These are phyloP conservation scores for Carex pumila DNA, from an alignment of 176 grass and related monocot genomes.

Conservation along the genomic window DNA sequence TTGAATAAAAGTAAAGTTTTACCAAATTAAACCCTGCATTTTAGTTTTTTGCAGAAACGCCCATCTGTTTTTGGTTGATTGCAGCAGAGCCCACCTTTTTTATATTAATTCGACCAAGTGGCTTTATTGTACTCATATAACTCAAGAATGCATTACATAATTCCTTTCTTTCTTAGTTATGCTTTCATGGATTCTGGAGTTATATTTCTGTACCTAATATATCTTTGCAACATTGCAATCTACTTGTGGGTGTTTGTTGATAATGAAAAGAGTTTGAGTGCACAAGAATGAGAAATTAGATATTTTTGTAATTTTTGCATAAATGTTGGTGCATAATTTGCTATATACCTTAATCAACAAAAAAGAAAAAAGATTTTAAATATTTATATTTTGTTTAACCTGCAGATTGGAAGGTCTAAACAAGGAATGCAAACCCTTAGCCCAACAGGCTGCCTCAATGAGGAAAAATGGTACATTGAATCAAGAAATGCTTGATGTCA, in stretches of 20 bases:
- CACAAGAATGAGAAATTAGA: background rate
- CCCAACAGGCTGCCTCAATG: constrained; percentile 44
- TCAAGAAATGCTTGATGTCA: constrained; percentile 67
- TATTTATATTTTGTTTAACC: constrained; percentile 26
- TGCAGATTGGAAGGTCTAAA: constrained; percentile 45
- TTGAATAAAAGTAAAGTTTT: background rate
- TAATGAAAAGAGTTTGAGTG: background rate
- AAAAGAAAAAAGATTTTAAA: background rate
- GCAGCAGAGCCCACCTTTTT: background rate
- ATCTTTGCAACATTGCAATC: background rate
- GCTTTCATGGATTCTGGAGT: background rate
- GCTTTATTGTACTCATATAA: background rate
- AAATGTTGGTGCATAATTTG: background rate
- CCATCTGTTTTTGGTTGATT: background rate
- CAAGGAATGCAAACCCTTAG: constrained; percentile 46
- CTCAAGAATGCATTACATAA: background rate
- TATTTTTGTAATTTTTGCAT: background rate
- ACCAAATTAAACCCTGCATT: background rate
- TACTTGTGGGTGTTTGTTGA: background rate
- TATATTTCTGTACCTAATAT: background rate
- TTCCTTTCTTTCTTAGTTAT: background rate
- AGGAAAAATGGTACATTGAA: constrained; percentile 65
- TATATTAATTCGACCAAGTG: background rate
- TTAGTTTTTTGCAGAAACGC: background rate
- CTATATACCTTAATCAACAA: background rate